phyloP scores from a whole-genome alignment of 2,329 filamentous ascomycete species.

The Xylaria sp. region DNA sequence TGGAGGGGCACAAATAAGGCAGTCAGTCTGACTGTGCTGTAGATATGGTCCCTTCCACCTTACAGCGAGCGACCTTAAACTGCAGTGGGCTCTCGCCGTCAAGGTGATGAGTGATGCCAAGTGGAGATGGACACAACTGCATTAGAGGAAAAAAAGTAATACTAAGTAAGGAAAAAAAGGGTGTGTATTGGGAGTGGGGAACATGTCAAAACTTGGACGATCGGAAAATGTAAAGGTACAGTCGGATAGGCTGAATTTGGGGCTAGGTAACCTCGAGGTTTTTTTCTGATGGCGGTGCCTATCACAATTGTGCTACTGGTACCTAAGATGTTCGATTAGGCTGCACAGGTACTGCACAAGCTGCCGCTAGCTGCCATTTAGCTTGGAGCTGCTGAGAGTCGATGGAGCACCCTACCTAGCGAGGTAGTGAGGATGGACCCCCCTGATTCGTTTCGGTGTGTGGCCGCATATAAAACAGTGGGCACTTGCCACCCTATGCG shows the following conservation, averaged over 20 bases:
- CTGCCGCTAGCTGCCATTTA: not conserved
- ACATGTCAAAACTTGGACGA: not conserved
- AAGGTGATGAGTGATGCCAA: conserved; percentile 21
- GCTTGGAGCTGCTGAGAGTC: not conserved
- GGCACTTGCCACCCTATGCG: conserved; percentile 44
- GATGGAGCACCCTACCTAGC: conserved; percentile 1
- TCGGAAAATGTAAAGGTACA: conserved; percentile 5
- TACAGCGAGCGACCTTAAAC: not conserved
- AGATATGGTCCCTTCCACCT: conserved; percentile 14
- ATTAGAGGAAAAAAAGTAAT: not conserved
- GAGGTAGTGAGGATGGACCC: conserved; percentile 26
- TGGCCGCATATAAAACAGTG: conserved; percentile 48
- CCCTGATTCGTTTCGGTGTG: conserved; percentile 45
- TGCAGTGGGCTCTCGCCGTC: not conserved
- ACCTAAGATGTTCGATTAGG: conserved; percentile 12
- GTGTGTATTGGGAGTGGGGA: conserved; percentile 11
- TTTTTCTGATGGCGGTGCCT: conserved; percentile 24
- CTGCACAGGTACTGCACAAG: conserved; percentile 4
- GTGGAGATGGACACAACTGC: conserved; percentile 13
- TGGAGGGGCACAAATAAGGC: conserved; percentile 2
- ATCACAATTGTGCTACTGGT: conserved; percentile 24
- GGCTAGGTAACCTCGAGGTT: conserved; percentile 10
- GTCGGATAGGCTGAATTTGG: not conserved
- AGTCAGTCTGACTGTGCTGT: conserved; percentile 21
- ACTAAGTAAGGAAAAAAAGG: not conserved